phyloP scores from a whole-genome alignment of 805 yeast species.

The Barnettozyma botsteinii region DNA sequence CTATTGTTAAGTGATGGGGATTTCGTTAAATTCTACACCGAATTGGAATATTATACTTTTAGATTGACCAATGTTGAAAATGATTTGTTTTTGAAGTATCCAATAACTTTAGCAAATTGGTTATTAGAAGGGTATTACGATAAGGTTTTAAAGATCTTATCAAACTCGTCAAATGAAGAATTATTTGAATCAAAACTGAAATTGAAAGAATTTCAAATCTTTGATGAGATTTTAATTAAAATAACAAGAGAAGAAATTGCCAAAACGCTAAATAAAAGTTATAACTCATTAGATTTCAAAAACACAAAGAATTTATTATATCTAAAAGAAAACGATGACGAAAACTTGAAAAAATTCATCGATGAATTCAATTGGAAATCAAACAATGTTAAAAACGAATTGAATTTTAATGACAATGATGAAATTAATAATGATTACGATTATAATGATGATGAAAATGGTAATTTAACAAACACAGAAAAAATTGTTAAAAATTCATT shows the following conservation, averaged over 20 bases:
- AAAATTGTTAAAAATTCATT: slow-evolving; percentile 64
- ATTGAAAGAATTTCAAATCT: slow-evolving; percentile 71
- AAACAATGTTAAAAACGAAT: slow-evolving; percentile 35
- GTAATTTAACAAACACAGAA: slow-evolving; percentile 34
- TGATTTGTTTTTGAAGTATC: slow-evolving; percentile 72
- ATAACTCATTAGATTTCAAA: slow-evolving; percentile 66
- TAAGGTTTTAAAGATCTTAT: slow-evolving; percentile 46
- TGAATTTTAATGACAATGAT: slow-evolving; percentile 37
- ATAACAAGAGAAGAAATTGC: slow-evolving; percentile 88
- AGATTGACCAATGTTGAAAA: slow-evolving; percentile 41
- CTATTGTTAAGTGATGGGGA: slow-evolving; percentile 77
- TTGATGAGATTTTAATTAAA: slow-evolving; percentile 66
- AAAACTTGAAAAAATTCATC: slow-evolving; percentile 48
- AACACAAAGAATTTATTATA: slow-evolving; percentile 81
- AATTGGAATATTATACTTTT: slow-evolving; percentile 66
- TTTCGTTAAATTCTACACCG: slow-evolving; percentile 85
- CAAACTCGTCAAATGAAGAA: slow-evolving; percentile 36
- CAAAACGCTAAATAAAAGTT: slow-evolving; percentile 73
- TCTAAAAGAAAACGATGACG: slow-evolving; percentile 55
- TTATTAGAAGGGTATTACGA: slow-evolving; percentile 96
- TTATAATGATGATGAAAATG: slow-evolving; percentile 30
- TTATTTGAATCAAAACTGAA: slow-evolving; percentile 25
- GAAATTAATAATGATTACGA: slow-evolving; percentile 23
- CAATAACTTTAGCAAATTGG: slow-evolving; percentile 86
- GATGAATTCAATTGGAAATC: slow-evolving; percentile 53